Evolutionary conservation across 805 yeast species (phyloP).

Genomic region (Scheffersomyces coipomensis): DNA sequence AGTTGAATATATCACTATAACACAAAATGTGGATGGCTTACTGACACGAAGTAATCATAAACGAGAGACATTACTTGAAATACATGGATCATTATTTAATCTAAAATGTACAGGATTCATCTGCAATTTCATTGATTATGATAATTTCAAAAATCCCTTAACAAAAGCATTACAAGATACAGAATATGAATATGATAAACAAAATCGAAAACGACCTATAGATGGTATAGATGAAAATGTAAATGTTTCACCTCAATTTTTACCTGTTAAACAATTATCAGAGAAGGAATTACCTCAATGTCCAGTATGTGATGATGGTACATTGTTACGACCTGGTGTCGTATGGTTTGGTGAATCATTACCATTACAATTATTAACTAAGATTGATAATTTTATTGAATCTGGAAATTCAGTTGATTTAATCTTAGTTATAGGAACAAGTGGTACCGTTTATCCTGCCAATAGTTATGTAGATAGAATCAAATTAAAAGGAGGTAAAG

Average conservation of each 20-base stretch:
- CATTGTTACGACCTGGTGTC: conserved; percentile 78
- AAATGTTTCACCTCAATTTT: conserved; percentile 40
- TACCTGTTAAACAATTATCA: conserved; percentile 48
- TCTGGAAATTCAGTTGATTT: conserved; percentile 55
- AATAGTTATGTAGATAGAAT: conserved; percentile 86
- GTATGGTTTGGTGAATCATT: conserved; percentile 95
- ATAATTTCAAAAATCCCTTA: conserved; percentile 57
- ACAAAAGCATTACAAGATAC: conserved; percentile 49
- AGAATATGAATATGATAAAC: conserved; percentile 29
- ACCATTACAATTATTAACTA: conserved; percentile 59
- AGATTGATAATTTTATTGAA: conserved; percentile 70
- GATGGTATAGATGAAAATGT: conserved; percentile 9
- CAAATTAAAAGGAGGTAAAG: conserved; percentile 67
- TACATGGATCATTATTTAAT: conserved; percentile 78
- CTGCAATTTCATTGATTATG: conserved; percentile 61
- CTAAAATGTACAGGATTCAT: conserved; percentile 72
- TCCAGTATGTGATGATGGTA: conserved; percentile 65
- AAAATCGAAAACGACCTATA: conserved; percentile 11
- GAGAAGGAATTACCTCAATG: conserved; percentile 66
- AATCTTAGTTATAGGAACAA: conserved; percentile 80
- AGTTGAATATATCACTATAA: conserved; percentile 57
- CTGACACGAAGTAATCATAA: conserved; percentile 66
- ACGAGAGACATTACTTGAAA: conserved; percentile 51
- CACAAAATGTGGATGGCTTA: conserved; percentile 84
- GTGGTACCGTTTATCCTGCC: conserved; percentile 88